A percentile compares a stretch with the other conserved stretches of the same genome.
Evolutionary conservation across 352 stramenopile genomes (phyloP).

Genomic region (Phytophthora syringae): DNA sequence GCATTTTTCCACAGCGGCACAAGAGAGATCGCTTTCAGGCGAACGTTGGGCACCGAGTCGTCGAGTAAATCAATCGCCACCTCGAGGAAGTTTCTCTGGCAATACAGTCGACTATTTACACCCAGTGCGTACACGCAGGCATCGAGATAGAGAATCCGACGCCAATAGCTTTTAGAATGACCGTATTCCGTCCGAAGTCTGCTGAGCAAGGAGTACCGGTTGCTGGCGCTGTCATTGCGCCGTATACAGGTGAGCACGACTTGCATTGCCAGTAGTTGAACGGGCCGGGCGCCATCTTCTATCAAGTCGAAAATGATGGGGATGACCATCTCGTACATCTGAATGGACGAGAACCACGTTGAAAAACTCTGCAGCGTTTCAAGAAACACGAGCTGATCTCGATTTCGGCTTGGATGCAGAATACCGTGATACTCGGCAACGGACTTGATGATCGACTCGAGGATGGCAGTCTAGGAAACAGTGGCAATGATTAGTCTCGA

Average conservation of each 20-base stretch:
- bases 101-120: constrained; percentile 81
- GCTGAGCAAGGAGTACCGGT: constrained; percentile 75
- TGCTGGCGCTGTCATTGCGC: constrained; percentile 66
- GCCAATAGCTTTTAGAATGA: constrained; percentile 78
- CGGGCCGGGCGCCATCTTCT: constrained; percentile 74
- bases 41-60: constrained; percentile 76
- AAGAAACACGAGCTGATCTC: constrained; percentile 73
- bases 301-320: constrained; percentile 83
- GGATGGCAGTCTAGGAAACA: constrained; percentile 40
- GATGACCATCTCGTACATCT: constrained; percentile 79
- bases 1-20: constrained; percentile 72
- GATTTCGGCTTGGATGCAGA: constrained; percentile 66
- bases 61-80: constrained; percentile 80
- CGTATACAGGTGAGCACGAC: constrained; percentile 74
- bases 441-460: constrained; percentile 69
- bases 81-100: constrained; percentile 75
- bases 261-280: constrained; percentile 73
- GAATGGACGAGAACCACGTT: constrained; percentile 57
- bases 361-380: constrained; percentile 68
- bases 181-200: constrained; percentile 77
- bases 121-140: constrained; percentile 63
- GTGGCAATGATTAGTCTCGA: neutral
- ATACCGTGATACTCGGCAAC: constrained; percentile 81
- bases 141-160: constrained; percentile 77
- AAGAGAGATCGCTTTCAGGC: constrained; percentile 71